Conservation (phyloP, 2,329 filamentous ascomycete genomes). For the Fusarium setosum region DNA sequence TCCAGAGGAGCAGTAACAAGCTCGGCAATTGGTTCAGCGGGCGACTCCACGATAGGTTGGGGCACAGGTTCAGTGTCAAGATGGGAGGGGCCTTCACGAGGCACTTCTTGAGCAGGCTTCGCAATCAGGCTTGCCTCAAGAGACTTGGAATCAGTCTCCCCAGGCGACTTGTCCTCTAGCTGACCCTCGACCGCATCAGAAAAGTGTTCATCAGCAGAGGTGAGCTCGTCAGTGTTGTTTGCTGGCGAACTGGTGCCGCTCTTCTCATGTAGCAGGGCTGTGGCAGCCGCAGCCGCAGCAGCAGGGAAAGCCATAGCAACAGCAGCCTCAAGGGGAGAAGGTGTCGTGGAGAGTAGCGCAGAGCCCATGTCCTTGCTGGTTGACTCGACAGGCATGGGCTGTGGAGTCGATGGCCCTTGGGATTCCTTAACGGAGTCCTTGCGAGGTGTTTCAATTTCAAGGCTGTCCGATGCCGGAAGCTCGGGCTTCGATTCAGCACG, state of each 20-base stretch:
- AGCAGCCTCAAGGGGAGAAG: constrained; percentile 47
- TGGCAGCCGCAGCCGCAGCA: constrained; percentile 37
- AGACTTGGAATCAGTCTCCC: constrained; percentile 14
- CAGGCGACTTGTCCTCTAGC: constrained; percentile 28
- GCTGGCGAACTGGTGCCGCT: constrained; percentile 19
- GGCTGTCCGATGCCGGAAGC: neutral
- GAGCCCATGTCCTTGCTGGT: constrained; percentile 57
- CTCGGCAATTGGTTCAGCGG: neutral
- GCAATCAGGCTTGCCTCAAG: neutral
- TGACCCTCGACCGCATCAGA: constrained; percentile 48
- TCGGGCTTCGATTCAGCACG: constrained; percentile 62
- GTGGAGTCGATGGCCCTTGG: constrained; percentile 40
- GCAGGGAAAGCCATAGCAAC: constrained; percentile 36
- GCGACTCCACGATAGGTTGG: neutral
- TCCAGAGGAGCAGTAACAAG: neutral
- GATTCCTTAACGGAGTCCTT: neutral
- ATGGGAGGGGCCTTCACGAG: neutral
- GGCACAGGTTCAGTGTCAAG: neutral
- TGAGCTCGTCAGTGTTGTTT: constrained; percentile 45
- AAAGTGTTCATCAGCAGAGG: constrained; percentile 51
- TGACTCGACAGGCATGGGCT: constrained; percentile 54
- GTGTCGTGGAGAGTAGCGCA: constrained; percentile 54
- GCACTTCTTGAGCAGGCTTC: constrained; percentile 1
- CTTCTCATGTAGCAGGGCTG: constrained; percentile 40
- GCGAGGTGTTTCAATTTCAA: neutral